phyloP scores from a whole-genome alignment of 2,329 filamentous ascomycete genomes.

The Exophiala sp. region DNA sequence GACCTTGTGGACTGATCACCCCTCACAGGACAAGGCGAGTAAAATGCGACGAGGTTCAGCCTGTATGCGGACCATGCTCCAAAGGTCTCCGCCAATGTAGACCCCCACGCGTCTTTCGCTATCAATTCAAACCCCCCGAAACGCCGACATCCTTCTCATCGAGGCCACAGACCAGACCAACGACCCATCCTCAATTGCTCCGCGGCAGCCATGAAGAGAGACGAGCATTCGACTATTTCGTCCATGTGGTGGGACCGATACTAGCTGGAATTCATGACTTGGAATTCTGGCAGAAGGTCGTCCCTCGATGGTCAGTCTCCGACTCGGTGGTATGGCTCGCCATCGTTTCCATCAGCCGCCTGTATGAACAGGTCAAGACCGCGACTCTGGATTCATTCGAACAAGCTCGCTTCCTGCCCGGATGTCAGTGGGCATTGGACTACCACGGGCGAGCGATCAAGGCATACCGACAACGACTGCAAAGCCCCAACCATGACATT shows the following conservation, averaged over 20 bases:
- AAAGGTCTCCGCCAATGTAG: background rate
- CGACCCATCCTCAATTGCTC: background rate
- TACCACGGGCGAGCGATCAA: background rate
- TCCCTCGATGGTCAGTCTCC: background rate
- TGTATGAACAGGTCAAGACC: background rate
- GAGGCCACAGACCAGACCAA: background rate
- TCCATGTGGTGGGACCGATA: background rate
- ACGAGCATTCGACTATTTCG: background rate
- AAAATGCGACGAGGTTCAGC: slow-evolving; percentile 28
- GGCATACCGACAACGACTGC: background rate
- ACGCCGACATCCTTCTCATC: background rate
- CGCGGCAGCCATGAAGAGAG: background rate
- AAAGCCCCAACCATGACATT: background rate
- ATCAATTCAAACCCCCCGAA: background rate
- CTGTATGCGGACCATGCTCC: slow-evolving; percentile 23
- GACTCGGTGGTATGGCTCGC: background rate
- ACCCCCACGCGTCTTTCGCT: background rate
- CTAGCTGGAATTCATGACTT: background rate
- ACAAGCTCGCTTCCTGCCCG: background rate
- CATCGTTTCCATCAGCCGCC: background rate
- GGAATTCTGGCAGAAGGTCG: background rate
- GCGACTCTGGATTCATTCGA: background rate
- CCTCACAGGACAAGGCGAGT: background rate
- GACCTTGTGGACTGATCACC: too few relatives aligned
- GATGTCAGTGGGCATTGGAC: background rate